Evolutionary conservation across 106 monocot genomes (phyloP).

Genomic region (Alisma plantagoaquatica): DNA sequence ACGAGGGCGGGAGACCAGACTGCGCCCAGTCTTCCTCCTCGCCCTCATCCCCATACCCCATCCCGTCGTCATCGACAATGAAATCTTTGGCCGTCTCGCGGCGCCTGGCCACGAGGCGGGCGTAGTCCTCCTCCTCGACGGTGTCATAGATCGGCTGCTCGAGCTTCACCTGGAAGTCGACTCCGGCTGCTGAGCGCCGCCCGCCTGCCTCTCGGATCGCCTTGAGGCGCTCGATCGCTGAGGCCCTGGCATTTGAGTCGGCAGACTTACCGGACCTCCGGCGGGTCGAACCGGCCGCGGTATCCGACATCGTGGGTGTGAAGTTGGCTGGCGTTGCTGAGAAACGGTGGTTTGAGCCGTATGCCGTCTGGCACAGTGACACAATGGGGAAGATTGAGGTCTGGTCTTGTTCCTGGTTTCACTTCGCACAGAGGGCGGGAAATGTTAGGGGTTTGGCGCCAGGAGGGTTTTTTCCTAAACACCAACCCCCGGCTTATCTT

Average conservation of each 20-base stretch:
- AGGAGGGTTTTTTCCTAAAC: not conserved
- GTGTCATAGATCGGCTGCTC: slow-evolving; percentile 93
- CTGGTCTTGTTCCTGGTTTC: too few relatives aligned
- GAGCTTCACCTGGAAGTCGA: slow-evolving; percentile 54
- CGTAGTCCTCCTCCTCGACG: slow-evolving; percentile 71
- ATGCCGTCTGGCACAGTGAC: not conserved
- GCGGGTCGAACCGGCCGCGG: not conserved
- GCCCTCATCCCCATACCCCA: slow-evolving; percentile 89
- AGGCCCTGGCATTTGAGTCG: not conserved
- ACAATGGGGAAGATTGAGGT: not conserved
- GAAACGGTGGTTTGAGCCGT: too few relatives aligned
- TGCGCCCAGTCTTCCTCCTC: slow-evolving; percentile 93
- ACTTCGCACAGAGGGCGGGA: too few relatives aligned
- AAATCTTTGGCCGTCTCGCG: slow-evolving; percentile 54
- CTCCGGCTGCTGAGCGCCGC: slow-evolving; percentile 25
- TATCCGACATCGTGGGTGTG: not conserved
- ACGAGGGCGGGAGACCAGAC: slow-evolving; percentile 27
- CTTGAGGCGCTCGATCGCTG: not conserved
- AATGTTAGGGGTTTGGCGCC: not conserved
- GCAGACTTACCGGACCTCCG: not conserved
- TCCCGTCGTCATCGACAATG: slow-evolving; percentile 84
- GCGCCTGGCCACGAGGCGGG: slow-evolving; percentile 61
- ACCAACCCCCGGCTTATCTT: too few relatives aligned
- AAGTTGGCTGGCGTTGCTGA: not conserved
- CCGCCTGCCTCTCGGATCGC: slow-evolving; percentile 33